Conservation (phyloP, 1,284 basidiomycete species). For the Apiotrichum sp. region DNA sequence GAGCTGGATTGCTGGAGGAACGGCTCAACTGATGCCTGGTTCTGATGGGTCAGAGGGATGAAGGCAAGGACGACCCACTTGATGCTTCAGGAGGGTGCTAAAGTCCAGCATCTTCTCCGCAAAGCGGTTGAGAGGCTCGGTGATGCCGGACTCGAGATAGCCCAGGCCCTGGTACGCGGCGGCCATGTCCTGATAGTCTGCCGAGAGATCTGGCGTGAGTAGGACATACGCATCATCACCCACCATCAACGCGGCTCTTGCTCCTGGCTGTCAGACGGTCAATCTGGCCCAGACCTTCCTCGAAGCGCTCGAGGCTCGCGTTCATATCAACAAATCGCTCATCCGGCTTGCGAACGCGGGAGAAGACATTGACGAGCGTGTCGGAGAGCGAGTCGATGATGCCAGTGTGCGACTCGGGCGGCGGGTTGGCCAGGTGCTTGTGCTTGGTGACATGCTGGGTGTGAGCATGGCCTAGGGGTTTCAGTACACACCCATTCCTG, state of each 20-base stretch:
- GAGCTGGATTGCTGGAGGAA: constrained; percentile 85
- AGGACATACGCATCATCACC: constrained; percentile 46
- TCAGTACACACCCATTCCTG: constrained; percentile 81
- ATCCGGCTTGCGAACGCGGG: constrained; percentile 92
- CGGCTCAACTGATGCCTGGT: constrained; percentile 77
- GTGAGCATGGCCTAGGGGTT: background rate
- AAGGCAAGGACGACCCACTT: constrained; percentile 51
- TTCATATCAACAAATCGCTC: constrained; percentile 88
- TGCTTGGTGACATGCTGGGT: constrained; percentile 90
- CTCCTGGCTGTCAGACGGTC: constrained; percentile 74
- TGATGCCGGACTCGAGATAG: constrained; percentile 95
- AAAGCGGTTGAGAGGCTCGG: constrained; percentile 90
- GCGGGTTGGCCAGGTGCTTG: constrained; percentile 81
- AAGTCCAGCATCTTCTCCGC: constrained; percentile 92
- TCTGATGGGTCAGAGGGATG: constrained; percentile 49
- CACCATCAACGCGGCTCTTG: constrained; percentile 75
- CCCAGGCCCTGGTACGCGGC: constrained; percentile 92
- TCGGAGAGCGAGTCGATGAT: constrained; percentile 92
- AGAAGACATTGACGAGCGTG: constrained; percentile 82
- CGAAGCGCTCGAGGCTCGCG: constrained; percentile 86
- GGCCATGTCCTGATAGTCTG: constrained; percentile 94
- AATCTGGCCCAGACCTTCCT: constrained; percentile 74
- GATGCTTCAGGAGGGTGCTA: constrained; percentile 73
- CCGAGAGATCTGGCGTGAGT: constrained; percentile 67
- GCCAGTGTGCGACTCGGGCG: constrained; percentile 69